Evolutionary conservation across 2,329 filamentous ascomycete genomes (phyloP).

Genomic region (Tolypocladium endophyticum): DNA sequence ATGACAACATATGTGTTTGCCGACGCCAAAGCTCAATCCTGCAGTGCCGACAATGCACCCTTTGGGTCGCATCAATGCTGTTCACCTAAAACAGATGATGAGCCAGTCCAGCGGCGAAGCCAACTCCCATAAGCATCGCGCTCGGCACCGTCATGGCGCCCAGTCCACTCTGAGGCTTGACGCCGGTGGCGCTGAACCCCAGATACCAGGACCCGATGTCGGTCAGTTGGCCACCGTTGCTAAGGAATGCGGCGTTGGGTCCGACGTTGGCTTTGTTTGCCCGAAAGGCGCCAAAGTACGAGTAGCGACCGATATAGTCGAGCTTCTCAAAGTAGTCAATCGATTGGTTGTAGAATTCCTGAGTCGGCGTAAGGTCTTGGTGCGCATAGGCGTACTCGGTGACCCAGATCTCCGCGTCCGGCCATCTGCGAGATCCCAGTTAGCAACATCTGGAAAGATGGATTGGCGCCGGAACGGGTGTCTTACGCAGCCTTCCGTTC

Average conservation of each 20-base stretch:
- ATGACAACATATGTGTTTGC: neutral
- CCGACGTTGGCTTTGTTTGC: slow-evolving; percentile 63
- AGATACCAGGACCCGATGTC: slow-evolving; percentile 72
- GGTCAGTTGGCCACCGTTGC: slow-evolving; percentile 56
- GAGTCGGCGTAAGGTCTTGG: slow-evolving; percentile 43
- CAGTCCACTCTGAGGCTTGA: slow-evolving; percentile 21
- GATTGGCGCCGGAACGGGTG: no score
- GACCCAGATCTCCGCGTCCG: slow-evolving; percentile 58
- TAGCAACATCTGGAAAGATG: neutral
- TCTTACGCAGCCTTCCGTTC: slow-evolving; percentile 28
- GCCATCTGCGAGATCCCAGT: slow-evolving; percentile 33
- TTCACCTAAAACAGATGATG: slow-evolving; percentile 1
- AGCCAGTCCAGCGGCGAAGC: slow-evolving; percentile 1
- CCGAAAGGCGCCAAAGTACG: slow-evolving; percentile 68
- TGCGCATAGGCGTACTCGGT: slow-evolving; percentile 64
- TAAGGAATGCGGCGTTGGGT: slow-evolving; percentile 60
- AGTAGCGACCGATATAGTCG: slow-evolving; percentile 53
- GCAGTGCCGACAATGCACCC: neutral
- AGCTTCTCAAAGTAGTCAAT: slow-evolving; percentile 52
- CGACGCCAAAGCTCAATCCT: neutral
- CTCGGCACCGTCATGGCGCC: neutral
- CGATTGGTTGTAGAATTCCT: slow-evolving; percentile 58
- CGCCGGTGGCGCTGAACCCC: slow-evolving; percentile 39
- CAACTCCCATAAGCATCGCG: neutral
- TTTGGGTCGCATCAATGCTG: neutral